These are phyloP conservation scores for Aureobasidium lini DNA, from an alignment of 2,329 filamentous ascomycete species.

Conservation along the genomic window DNA sequence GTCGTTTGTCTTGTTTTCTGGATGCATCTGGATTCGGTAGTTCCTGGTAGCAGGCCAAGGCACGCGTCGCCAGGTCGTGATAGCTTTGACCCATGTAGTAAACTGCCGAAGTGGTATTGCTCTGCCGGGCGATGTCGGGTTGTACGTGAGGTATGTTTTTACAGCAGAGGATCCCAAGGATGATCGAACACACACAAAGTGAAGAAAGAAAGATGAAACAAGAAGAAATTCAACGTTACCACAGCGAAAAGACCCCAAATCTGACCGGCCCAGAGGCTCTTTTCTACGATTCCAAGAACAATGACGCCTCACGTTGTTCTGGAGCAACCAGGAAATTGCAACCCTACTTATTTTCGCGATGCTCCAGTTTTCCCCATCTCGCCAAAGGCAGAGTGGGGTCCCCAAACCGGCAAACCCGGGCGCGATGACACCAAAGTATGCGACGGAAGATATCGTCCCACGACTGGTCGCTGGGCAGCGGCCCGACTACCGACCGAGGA, in stretches of 20 bases:
- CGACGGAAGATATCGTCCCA: background rate
- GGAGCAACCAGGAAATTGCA: constrained; percentile 5
- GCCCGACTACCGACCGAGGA: background rate
- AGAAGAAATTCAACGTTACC: background rate
- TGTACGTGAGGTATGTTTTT: background rate
- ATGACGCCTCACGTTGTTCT: constrained; percentile 3
- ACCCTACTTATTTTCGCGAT: constrained; percentile 14
- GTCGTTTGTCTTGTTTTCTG: constrained; percentile 6
- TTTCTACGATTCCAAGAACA: background rate
- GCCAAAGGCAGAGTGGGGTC: constrained; percentile 12
- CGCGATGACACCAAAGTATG: constrained; percentile 6
- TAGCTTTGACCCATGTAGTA: constrained; percentile 4
- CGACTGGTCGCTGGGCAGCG: background rate
- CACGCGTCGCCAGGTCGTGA: constrained; percentile 5
- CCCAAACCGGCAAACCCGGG: background rate
- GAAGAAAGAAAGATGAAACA: too few relatives aligned
- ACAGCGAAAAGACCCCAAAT: background rate
- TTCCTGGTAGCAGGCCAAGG: constrained; percentile 1
- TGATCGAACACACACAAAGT: background rate
- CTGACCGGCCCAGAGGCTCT: background rate
- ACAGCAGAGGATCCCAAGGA: background rate
- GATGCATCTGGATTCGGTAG: constrained; percentile 5
- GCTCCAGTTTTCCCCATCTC: constrained; percentile 10
- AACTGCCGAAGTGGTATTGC: background rate
- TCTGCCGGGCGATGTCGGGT: background rate